phyloP scores from a whole-genome alignment of 129 eudicot species.

The Pseudognaphalium luteoalbum region DNA sequence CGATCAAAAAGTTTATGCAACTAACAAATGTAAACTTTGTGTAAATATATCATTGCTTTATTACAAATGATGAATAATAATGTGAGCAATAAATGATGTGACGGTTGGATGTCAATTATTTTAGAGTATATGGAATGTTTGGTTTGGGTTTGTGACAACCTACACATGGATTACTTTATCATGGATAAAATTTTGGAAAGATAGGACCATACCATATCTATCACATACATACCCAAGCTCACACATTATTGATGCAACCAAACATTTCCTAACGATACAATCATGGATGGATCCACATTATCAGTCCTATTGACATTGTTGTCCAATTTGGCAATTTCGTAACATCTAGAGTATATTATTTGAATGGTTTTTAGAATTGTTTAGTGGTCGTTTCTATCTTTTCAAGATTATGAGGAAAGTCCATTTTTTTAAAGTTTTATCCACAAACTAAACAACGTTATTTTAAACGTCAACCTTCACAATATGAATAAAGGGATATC shows the following conservation, averaged over 20 bases:
- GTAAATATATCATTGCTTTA: neutral
- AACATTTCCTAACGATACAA: constrained; percentile 16
- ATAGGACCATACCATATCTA: neutral
- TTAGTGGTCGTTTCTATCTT: no score
- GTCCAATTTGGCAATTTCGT: no score
- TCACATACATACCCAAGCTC: no score
- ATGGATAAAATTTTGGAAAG: constrained; percentile 20
- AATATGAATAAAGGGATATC: no score
- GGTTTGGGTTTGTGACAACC: constrained; percentile 30
- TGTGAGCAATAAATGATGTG: constrained; percentile 22
- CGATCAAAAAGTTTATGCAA: neutral
- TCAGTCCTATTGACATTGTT: no score
- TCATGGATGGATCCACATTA: neutral
- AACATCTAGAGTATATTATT: no score
- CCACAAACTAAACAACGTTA: no score
- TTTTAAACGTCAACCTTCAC: no score
- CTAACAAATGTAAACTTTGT: no score
- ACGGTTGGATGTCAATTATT: constrained; percentile 24
- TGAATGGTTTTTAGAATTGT: no score
- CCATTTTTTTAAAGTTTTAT: no score
- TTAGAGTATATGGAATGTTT: constrained; percentile 28
- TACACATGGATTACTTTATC: constrained; percentile 26
- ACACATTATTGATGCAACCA: constrained; percentile 24
- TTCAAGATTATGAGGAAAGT: no score
- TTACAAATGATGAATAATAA: neutral